These are phyloP conservation scores for Botrytis aclada DNA, from an alignment of 2,329 filamentous ascomycete genomes.

Conservation along the genomic window DNA sequence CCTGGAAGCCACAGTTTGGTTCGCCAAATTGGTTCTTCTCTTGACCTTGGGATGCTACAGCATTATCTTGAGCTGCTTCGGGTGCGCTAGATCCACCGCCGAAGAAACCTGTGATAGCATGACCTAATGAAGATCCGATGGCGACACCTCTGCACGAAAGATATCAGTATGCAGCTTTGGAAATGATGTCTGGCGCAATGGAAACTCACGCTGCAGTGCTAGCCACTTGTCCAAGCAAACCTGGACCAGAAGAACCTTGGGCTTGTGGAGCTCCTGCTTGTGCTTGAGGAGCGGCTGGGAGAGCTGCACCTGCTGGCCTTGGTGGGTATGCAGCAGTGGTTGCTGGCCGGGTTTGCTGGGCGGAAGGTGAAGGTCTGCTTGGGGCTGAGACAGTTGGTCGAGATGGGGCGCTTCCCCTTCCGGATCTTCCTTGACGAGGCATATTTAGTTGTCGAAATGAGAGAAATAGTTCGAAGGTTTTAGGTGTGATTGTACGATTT, in stretches of 20 bases:
- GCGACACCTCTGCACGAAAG: constrained; percentile 74
- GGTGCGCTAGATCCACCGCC: constrained; percentile 64
- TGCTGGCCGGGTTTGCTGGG: constrained; percentile 66
- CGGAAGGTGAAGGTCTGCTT: constrained; percentile 47
- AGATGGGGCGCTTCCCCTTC: constrained; percentile 53
- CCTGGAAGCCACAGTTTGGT: constrained; percentile 74
- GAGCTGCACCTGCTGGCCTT: constrained; percentile 49
- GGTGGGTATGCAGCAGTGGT: constrained; percentile 58
- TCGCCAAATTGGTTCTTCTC: constrained; percentile 53
- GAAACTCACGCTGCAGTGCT: constrained; percentile 88
- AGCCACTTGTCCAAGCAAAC: constrained; percentile 95
- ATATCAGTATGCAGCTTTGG: neutral
- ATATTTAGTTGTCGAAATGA: constrained; percentile 47
- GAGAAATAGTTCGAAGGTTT: neutral
- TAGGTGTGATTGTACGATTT: neutral
- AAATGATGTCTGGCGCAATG: neutral
- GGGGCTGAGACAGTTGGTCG: constrained; percentile 59
- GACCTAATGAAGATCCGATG: constrained; percentile 90
- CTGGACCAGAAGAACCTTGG: constrained; percentile 60
- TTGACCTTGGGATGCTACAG: constrained; percentile 51
- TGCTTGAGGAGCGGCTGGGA: constrained; percentile 37
- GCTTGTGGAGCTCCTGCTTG: constrained; percentile 34
- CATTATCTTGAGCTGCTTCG: constrained; percentile 48
- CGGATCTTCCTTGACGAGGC: constrained; percentile 74
- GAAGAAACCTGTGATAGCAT: constrained; percentile 90